These are phyloP conservation scores for Leccinum obscurum DNA, from an alignment of 768 basidiomycete species.

Conservation along the genomic window DNA sequence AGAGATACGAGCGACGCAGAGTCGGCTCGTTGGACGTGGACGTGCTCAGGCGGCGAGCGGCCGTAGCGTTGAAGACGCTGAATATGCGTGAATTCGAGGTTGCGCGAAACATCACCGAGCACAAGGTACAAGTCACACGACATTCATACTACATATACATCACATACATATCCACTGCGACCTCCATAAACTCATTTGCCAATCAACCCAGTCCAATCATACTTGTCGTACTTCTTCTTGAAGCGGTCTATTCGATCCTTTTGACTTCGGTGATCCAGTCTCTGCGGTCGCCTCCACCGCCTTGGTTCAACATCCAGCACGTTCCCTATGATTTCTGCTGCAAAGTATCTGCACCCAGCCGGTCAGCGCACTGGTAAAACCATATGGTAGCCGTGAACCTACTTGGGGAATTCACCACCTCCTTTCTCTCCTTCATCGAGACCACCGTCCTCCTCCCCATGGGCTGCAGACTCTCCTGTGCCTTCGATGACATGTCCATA, in stretches of 20 bases:
- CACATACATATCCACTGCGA: too few species aligned
- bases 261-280: slow-evolving; percentile 69
- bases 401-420: slow-evolving; percentile 89
- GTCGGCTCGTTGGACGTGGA: slow-evolving; percentile 15
- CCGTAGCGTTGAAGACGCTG: neutral
- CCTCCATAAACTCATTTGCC: slow-evolving; percentile 31
- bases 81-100: neutral
- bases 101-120: slow-evolving; percentile 6
- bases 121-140: neutral
- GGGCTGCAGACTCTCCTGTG: slow-evolving; percentile 58
- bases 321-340: slow-evolving; percentile 92
- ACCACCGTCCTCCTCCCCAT: slow-evolving; percentile 62
- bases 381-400: slow-evolving; percentile 22
- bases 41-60: slow-evolving; percentile 18
- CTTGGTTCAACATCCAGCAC: slow-evolving; percentile 84
- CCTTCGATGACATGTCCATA: slow-evolving; percentile 99
- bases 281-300: slow-evolving; percentile 79
- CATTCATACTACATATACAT: too few species aligned
- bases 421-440: slow-evolving; percentile 88
- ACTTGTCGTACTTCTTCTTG: slow-evolving; percentile 73
- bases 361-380: slow-evolving; percentile 6
- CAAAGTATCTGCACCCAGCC: slow-evolving; percentile 73
- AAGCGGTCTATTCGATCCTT: slow-evolving; percentile 68
- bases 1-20: slow-evolving; percentile 62
- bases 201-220: slow-evolving; percentile 81